A percentile compares a stretch with the other conserved stretches of the same genome.
These are phyloP conservation scores for Biscutella laevigata DNA, from an alignment of 441 rosid genomes.

Conservation along the genomic window DNA sequence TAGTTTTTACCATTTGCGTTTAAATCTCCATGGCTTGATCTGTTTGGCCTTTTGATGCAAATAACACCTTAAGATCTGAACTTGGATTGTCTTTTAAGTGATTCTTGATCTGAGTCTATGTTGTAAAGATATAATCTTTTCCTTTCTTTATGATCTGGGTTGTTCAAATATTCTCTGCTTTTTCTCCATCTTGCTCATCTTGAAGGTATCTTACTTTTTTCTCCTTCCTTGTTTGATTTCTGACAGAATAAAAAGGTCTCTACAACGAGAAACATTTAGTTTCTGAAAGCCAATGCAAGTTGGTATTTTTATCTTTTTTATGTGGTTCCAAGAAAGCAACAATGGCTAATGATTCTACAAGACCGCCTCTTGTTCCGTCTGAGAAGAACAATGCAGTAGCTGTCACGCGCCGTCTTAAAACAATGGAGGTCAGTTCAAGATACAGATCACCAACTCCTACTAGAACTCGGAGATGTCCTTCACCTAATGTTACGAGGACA, in stretches of 20 bases:
- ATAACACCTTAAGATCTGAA: no score
- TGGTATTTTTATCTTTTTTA: no score
- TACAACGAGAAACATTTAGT: no score
- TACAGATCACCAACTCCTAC: constrained; percentile 63
- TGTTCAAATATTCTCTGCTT: constrained; percentile 34
- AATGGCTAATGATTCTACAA: constrained; percentile 44
- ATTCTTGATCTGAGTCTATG: constrained; percentile 10
- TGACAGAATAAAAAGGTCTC: constrained; percentile 63
- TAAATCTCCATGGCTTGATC: not conserved
- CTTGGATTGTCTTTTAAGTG: not conserved
- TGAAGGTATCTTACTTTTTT: constrained; percentile 43
- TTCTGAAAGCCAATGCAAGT: no score
- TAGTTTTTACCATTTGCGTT: no score
- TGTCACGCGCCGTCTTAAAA: constrained; percentile 45
- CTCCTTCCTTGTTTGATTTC: constrained; percentile 33
- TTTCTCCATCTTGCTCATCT: constrained; percentile 27
- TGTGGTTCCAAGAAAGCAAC: no score
- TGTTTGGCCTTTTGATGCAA: constrained; percentile 9
- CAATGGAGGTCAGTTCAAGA: constrained; percentile 68
- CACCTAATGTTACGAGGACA: constrained; percentile 61
- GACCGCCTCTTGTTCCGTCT: constrained; percentile 53
- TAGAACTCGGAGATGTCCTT: constrained; percentile 49
- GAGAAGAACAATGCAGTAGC: constrained; percentile 54
- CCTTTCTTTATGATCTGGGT: constrained; percentile 9
- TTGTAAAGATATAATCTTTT: not conserved